Percentiles rank a stretch among this genome's conserved stretches.
Conservation (phyloP, 2,329 filamentous ascomycete genomes). For the Colletotrichum lentis region DNA sequence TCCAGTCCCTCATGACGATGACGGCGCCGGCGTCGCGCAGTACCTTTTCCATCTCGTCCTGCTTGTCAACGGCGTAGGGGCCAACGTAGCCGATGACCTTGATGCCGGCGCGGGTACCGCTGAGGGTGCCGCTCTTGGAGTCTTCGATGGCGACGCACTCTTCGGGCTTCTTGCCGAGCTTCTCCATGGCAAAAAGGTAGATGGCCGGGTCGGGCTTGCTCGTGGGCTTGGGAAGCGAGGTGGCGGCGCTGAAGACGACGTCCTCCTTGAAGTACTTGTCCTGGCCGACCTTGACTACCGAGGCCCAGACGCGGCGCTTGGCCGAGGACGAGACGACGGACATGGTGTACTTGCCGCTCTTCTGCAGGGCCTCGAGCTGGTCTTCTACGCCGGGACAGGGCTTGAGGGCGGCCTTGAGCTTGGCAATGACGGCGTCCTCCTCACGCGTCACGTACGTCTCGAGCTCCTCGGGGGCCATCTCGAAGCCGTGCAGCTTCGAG, state of each 20-base stretch:
- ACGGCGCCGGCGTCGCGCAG: slow-evolving; percentile 69
- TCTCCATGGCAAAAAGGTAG: slow-evolving; percentile 80
- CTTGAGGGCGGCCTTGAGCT: slow-evolving; percentile 72
- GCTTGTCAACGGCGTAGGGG: slow-evolving; percentile 70
- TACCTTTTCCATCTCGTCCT: slow-evolving; percentile 70
- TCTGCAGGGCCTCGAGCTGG: slow-evolving; percentile 70
- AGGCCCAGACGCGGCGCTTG: slow-evolving; percentile 78
- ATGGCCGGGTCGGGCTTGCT: slow-evolving; percentile 92
- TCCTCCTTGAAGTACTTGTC: slow-evolving; percentile 80
- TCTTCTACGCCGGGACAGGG: slow-evolving; percentile 75
- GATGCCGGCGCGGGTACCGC: slow-evolving; percentile 77
- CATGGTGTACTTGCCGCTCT: slow-evolving; percentile 72
- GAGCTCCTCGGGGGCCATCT: slow-evolving; percentile 72
- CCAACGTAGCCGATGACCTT: slow-evolving; percentile 86
- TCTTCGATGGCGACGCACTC: slow-evolving; percentile 88
- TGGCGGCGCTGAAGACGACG: slow-evolving; percentile 83
- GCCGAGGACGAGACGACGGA: slow-evolving; percentile 85
- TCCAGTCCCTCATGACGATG: slow-evolving; percentile 69
- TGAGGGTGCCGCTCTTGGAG: slow-evolving; percentile 83
- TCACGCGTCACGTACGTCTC: slow-evolving; percentile 79
- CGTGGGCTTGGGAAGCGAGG: slow-evolving; percentile 78
- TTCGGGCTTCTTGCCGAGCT: slow-evolving; percentile 73
- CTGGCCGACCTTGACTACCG: slow-evolving; percentile 80
- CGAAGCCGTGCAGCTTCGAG: slow-evolving; percentile 78
- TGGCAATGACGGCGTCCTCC: slow-evolving; percentile 83